A percentile compares a stretch with the other conserved stretches of the same genome.
These are phyloP conservation scores for Oryza glaberrima DNA, from an alignment of 176 grass and related monocot genomes.

Conservation along the genomic window DNA sequence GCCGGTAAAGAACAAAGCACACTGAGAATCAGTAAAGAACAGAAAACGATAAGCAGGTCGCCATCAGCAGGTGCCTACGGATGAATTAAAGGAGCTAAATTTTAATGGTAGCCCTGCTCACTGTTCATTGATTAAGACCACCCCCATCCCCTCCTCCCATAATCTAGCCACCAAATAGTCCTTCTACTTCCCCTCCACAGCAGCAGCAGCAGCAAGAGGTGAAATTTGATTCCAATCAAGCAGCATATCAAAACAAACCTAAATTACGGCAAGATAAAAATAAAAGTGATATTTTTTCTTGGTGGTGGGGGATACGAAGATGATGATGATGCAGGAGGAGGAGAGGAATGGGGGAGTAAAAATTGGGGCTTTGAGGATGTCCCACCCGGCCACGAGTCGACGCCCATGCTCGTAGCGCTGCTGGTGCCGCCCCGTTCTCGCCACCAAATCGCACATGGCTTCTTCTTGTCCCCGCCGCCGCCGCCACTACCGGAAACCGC, in stretches of 20 bases:
- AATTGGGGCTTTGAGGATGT: background rate
- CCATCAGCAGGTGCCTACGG: slow-evolving; percentile 9
- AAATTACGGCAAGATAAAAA: slow-evolving; percentile 14
- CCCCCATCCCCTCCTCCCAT: background rate
- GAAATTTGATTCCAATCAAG: background rate
- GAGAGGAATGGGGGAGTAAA: background rate
- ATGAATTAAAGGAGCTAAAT: background rate
- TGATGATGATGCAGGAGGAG: background rate
- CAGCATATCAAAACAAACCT: background rate
- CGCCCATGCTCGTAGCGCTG: slow-evolving; percentile 83
- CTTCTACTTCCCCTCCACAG: background rate
- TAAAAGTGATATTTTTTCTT: background rate
- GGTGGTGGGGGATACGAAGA: background rate
- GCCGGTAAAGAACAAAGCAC: background rate
- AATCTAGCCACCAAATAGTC: background rate
- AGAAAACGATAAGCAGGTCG: background rate
- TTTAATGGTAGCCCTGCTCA: background rate
- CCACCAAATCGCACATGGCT: slow-evolving; percentile 84
- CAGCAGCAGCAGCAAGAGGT: background rate
- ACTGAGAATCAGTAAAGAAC: background rate
- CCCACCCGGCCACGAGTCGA: slow-evolving; percentile 80
- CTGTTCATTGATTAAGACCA: slow-evolving; percentile 38
- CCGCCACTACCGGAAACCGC: background rate
- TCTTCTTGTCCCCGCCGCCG: background rate
- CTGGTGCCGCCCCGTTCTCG: slow-evolving; percentile 82